phyloP scores from a whole-genome alignment of 2,329 filamentous ascomycete genomes.

The Neonectria magnoliae region DNA sequence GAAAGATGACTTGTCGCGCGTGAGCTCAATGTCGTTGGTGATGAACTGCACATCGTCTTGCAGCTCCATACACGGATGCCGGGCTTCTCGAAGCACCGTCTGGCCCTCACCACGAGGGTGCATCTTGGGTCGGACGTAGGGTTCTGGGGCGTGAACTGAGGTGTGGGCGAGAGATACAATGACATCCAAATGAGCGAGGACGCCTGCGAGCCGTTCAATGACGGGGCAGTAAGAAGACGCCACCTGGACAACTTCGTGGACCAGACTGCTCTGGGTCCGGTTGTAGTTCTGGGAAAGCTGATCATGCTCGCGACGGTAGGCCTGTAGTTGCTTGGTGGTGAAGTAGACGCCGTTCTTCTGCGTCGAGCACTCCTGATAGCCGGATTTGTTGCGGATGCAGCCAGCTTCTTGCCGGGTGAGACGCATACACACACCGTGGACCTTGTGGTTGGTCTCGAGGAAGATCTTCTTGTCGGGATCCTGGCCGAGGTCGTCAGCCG shows the following conservation, averaged over 20 bases:
- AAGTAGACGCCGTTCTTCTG: constrained; percentile 99
- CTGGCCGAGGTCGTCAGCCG: constrained; percentile 84
- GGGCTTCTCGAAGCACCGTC: constrained; percentile 89
- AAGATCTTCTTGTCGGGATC: constrained; percentile 99
- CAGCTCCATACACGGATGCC: constrained; percentile 98
- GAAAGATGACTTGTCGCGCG: constrained; percentile 84
- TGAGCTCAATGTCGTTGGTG: constrained; percentile 91
- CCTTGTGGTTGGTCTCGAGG: constrained; percentile 87
- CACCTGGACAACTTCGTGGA: constrained; percentile 91
- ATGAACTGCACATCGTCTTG: constrained; percentile 99
- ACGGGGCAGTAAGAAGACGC: constrained; percentile 95
- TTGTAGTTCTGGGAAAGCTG: constrained; percentile 96
- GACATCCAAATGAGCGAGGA: constrained; percentile 93
- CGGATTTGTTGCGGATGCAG: constrained; percentile 89
- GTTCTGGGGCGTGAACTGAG: constrained; percentile 89
- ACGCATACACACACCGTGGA: constrained; percentile 96
- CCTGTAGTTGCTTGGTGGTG: constrained; percentile 84
- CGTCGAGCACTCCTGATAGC: constrained; percentile 94
- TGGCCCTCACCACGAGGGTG: constrained; percentile 88
- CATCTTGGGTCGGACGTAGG: constrained; percentile 91
- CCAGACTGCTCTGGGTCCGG: constrained; percentile 89
- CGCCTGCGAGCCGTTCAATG: constrained; percentile 85
- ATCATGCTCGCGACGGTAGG: constrained; percentile 88
- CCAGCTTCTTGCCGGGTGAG: constrained; percentile 90
- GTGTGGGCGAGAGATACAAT: constrained; percentile 94